These are phyloP conservation scores for Solanum medicagineum DNA, from an alignment of 257 asterid species.

Conservation along the genomic window DNA sequence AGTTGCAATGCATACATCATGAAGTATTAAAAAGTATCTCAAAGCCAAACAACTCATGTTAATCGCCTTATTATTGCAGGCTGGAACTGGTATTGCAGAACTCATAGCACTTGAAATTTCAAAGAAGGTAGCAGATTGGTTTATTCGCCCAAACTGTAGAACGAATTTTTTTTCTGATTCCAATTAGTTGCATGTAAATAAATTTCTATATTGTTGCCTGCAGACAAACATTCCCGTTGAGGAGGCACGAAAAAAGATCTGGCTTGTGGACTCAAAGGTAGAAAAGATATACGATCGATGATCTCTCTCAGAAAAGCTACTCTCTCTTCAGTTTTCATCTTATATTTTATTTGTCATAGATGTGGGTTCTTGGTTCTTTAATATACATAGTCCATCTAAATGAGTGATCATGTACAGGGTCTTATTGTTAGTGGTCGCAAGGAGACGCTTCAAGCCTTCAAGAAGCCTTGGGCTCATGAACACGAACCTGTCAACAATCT, in stretches of 20 bases:
- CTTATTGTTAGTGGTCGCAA: constrained; percentile 67
- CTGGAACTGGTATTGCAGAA: constrained; percentile 98
- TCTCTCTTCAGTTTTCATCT: background rate
- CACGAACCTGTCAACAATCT: constrained; percentile 60
- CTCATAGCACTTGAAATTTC: constrained; percentile 95
- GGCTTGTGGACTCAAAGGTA: constrained; percentile 98
- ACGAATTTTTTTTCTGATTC: background rate
- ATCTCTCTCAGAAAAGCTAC: background rate
- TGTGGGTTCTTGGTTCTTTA: background rate
- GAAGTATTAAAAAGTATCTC: background rate
- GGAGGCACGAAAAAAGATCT: constrained; percentile 69
- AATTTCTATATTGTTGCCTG: background rate
- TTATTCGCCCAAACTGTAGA: background rate
- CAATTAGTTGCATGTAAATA: background rate
- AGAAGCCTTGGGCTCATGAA: constrained; percentile 98
- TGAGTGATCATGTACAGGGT: constrained; percentile 38
- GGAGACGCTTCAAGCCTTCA: constrained; percentile 89
- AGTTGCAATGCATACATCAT: background rate
- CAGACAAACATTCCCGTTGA: constrained; percentile 53
- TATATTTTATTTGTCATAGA: background rate
- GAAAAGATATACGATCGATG: background rate
- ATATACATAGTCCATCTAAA: background rate
- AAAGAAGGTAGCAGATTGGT: constrained; percentile 38
- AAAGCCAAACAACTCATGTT: background rate
- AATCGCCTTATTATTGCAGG: constrained; percentile 42